These are phyloP conservation scores for Aspergillus leporis DNA, from an alignment of 495 filamentous ascomycete species.

Conservation along the genomic window DNA sequence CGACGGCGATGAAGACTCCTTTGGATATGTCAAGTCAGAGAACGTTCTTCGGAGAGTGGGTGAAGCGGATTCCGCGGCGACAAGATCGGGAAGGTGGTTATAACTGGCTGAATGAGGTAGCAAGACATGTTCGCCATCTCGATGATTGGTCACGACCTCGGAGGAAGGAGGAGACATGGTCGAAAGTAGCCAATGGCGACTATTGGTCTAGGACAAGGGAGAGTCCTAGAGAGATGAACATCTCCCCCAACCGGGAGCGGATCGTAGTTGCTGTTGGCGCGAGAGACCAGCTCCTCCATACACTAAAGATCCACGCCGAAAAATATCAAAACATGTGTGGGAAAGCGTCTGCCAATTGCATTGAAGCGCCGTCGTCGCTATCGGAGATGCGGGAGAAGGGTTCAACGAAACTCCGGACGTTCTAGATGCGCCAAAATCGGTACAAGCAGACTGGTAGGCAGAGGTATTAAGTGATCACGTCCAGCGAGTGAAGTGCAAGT, in stretches of 20 bases:
- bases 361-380: conserved; percentile 5
- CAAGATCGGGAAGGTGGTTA: conserved; percentile 38
- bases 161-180: conserved; percentile 39
- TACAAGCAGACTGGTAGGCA: not conserved
- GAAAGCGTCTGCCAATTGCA: not conserved
- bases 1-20: conserved; percentile 36
- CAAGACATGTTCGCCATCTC: conserved; percentile 29
- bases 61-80: conserved; percentile 22
- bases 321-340: conserved; percentile 28
- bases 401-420: not conserved
- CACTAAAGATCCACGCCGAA: conserved; percentile 24
- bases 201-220: conserved; percentile 16
- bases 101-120: conserved; percentile 45
- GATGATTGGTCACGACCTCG: conserved; percentile 25
- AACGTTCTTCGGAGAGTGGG: conserved; percentile 45
- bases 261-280: conserved; percentile 26
- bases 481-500: conserved; percentile 10
- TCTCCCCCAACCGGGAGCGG: conserved; percentile 32
- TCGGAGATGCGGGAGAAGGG: not conserved
- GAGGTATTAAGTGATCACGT: conserved; percentile 12
- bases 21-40: conserved; percentile 41
- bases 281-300: conserved; percentile 48
- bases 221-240: conserved; percentile 24
- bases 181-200: conserved; percentile 19
- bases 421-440: not conserved